Evolutionary conservation across 768 basidiomycete genomes (phyloP).

Genomic region (Obba rivulosa): DNA sequence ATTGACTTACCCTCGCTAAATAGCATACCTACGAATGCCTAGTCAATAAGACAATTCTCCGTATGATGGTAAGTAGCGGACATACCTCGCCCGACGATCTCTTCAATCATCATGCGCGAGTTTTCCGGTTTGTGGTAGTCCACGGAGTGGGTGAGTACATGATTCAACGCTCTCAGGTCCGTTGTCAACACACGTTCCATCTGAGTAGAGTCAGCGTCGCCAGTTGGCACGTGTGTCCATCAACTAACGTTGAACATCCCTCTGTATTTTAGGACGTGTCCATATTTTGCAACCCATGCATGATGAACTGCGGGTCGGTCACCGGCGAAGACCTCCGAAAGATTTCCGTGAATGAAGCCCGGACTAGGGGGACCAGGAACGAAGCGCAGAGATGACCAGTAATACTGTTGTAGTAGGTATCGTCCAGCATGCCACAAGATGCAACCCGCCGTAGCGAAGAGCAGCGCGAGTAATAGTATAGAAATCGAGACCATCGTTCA

Average conservation of each 20-base stretch:
- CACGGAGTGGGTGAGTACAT: conserved; percentile 55
- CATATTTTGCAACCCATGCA: conserved; percentile 47
- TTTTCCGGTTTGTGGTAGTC: conserved; percentile 53
- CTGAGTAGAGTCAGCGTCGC: neutral
- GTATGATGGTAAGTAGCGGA: neutral
- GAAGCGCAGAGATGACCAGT: conserved; percentile 34
- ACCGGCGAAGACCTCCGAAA: conserved; percentile 38
- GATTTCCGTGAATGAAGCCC: conserved; percentile 45
- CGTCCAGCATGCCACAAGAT: too few relatives aligned
- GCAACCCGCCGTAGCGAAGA: too few relatives aligned
- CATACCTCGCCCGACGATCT: conserved; percentile 37
- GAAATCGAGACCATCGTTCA: too few relatives aligned
- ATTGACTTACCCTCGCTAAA: too few relatives aligned
- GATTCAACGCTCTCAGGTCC: conserved; percentile 58
- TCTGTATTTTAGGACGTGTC: conserved; percentile 39
- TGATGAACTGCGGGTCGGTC: conserved; percentile 30
- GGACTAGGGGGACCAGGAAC: conserved; percentile 46
- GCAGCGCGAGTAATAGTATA: too few relatives aligned
- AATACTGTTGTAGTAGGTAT: neutral
- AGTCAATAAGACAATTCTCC: too few relatives aligned
- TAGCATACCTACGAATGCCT: too few relatives aligned
- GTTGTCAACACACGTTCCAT: conserved; percentile 14
- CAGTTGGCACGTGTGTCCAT: too few relatives aligned
- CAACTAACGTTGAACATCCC: conserved; percentile 38
- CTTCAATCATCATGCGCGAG: conserved; percentile 31